Percentiles rank a stretch among this genome's conserved stretches.
Conservation (phyloP, 176 grass and related monocot genomes). For the Cocos nucifera region DNA sequence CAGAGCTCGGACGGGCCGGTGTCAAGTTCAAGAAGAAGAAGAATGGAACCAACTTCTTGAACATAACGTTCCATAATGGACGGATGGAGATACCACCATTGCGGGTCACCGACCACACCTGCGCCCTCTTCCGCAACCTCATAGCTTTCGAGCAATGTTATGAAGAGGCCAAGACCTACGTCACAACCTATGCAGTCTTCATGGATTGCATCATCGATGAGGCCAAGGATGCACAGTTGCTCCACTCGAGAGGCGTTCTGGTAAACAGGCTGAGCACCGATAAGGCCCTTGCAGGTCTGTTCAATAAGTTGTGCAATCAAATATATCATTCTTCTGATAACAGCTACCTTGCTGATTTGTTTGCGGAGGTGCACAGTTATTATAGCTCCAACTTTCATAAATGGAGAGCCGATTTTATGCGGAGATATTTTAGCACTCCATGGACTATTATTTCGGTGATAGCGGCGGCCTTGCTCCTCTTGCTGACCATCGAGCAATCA, state of each 20-base stretch:
- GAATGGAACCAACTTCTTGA: no score
- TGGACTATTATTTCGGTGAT: conserved; percentile 35
- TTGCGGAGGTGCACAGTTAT: no score
- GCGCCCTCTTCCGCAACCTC: no score
- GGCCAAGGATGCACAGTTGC: conserved; percentile 9
- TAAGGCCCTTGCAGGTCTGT: neutral
- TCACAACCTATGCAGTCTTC: conserved; percentile 30
- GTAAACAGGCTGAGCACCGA: conserved; percentile 17
- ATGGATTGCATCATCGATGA: conserved; percentile 31
- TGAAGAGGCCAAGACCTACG: neutral
- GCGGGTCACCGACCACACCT: no score
- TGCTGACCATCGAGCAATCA: conserved; percentile 17
- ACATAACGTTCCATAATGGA: no score
- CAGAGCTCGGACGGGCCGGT: no score
- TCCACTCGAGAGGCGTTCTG: conserved; percentile 5
- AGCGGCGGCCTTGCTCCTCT: neutral
- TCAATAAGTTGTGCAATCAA: conserved; percentile 4
- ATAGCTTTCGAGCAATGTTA: no score
- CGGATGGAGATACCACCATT: no score
- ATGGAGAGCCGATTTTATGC: conserved; percentile 19
- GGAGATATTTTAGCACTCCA: conserved; percentile 35
- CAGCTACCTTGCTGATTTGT: no score
- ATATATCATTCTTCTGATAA: neutral
- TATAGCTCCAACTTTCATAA: neutral
- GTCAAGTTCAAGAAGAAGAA: no score